These are phyloP conservation scores for Rhodotorula sp. DNA, from an alignment of 1,284 basidiomycete genomes.

Conservation along the genomic window DNA sequence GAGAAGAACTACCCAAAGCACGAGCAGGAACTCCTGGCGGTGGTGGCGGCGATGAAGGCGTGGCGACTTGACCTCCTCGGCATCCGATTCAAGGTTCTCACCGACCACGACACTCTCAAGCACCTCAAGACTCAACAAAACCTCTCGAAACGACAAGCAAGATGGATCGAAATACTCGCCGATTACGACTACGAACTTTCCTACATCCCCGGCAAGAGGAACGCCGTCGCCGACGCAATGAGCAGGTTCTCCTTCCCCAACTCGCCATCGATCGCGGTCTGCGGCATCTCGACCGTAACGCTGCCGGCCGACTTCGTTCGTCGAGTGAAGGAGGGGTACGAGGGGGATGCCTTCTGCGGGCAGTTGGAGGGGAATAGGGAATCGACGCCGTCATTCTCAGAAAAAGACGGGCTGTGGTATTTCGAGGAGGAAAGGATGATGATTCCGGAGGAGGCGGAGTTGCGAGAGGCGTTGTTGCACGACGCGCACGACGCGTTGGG, in stretches of 20 bases:
- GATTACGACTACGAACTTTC: slow-evolving; percentile 48
- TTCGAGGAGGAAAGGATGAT: no score
- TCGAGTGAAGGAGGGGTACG: slow-evolving; percentile 47
- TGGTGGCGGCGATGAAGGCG: neutral
- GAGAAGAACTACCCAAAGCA: slow-evolving; percentile 36
- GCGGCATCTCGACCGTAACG: slow-evolving; percentile 51
- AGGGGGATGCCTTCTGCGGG: slow-evolving; percentile 45
- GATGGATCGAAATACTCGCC: slow-evolving; percentile 43
- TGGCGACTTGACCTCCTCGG: neutral
- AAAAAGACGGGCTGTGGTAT: no score
- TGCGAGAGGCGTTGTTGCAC: no score
- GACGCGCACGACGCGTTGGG: no score
- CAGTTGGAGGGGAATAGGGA: no score
- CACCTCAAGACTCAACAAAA: neutral
- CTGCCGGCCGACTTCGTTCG: slow-evolving; percentile 32
- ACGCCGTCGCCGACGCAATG: slow-evolving; percentile 44
- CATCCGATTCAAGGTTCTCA: neutral
- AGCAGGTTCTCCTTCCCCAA: slow-evolving; percentile 24
- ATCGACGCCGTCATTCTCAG: no score
- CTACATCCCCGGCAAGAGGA: slow-evolving; percentile 48
- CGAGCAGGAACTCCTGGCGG: neutral
- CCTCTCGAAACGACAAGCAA: neutral
- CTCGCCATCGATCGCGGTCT: slow-evolving; percentile 32
- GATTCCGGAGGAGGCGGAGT: no score
- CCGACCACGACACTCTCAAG: neutral